phyloP scores from a whole-genome alignment of 345 rosid genomes.

The Raphanus raphanistrum region DNA sequence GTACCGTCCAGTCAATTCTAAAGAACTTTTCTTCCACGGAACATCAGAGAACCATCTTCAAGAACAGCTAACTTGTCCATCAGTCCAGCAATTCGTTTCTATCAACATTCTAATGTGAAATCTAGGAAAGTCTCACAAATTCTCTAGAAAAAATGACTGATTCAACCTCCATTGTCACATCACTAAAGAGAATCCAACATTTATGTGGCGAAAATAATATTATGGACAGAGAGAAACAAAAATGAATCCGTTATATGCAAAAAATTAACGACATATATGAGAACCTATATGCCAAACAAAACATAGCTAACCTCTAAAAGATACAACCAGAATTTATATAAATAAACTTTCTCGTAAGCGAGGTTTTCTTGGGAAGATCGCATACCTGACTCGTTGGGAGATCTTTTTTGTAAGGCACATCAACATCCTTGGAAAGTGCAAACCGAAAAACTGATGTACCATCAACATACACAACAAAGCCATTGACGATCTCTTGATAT shows the following conservation, averaged over 20 bases:
- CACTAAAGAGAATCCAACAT: constrained; percentile 6
- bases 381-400: constrained; percentile 25
- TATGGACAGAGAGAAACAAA: neutral
- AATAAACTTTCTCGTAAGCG: neutral
- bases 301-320: constrained; percentile 13
- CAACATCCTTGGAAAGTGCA: constrained; percentile 25
- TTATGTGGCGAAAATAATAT: neutral
- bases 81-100: constrained; percentile 17
- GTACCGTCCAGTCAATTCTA: constrained; percentile 14
- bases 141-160: neutral
- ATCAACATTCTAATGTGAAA: constrained; percentile 10
- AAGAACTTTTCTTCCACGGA: constrained; percentile 4
- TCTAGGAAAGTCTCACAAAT: constrained; percentile 8
- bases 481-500: constrained; percentile 19
- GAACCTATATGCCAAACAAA: constrained; percentile 29
- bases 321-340: neutral
- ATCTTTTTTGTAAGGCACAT: constrained; percentile 15
- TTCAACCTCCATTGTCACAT: constrained; percentile 1
- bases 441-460: neutral
- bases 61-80: constrained; percentile 19
- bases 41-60: constrained; percentile 25
- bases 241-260: constrained; percentile 11
- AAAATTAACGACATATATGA: neutral
- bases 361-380: constrained; percentile 19
- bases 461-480: constrained; percentile 14